Evolutionary conservation across 805 yeast genomes (phyloP).

Genomic region (Teunomyces kruisii): DNA sequence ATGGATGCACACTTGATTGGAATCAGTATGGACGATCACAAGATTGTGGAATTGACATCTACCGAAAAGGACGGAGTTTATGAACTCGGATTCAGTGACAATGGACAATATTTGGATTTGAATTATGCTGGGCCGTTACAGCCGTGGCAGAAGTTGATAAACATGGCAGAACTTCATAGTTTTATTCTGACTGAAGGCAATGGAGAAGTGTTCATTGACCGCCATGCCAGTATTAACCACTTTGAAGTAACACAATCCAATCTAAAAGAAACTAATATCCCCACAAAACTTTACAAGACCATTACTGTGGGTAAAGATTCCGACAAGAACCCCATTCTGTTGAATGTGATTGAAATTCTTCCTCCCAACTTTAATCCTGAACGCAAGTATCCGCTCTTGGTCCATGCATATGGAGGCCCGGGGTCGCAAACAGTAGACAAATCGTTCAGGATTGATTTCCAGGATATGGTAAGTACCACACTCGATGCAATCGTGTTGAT

Average conservation of each 20-base stretch:
- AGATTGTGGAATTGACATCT: constrained; percentile 9
- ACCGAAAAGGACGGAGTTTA: constrained; percentile 13
- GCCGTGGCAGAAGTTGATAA: constrained; percentile 25
- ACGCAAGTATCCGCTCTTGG: constrained; percentile 59
- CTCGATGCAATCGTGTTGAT: constrained; percentile 61
- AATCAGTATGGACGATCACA: not conserved
- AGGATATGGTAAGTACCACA: constrained; percentile 56
- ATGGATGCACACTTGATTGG: constrained; percentile 16
- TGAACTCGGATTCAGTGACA: constrained; percentile 17
- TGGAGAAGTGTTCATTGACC: constrained; percentile 14
- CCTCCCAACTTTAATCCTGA: constrained; percentile 55
- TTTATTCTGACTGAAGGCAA: constrained; percentile 4
- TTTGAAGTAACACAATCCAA: constrained; percentile 13
- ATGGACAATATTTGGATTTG: constrained; percentile 22
- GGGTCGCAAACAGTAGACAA: constrained; percentile 63
- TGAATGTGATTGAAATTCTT: constrained; percentile 59
- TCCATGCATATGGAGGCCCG: constrained; percentile 78
- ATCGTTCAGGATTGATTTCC: constrained; percentile 51
- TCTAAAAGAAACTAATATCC: constrained; percentile 45
- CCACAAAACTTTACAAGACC: constrained; percentile 45
- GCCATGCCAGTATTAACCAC: constrained; percentile 16
- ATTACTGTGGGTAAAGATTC: constrained; percentile 29
- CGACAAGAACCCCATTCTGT: constrained; percentile 25
- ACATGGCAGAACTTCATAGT: constrained; percentile 16
- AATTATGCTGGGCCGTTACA: constrained; percentile 20